phyloP scores from a whole-genome alignment of 306 rosid species.

The Trifolium pratense region DNA sequence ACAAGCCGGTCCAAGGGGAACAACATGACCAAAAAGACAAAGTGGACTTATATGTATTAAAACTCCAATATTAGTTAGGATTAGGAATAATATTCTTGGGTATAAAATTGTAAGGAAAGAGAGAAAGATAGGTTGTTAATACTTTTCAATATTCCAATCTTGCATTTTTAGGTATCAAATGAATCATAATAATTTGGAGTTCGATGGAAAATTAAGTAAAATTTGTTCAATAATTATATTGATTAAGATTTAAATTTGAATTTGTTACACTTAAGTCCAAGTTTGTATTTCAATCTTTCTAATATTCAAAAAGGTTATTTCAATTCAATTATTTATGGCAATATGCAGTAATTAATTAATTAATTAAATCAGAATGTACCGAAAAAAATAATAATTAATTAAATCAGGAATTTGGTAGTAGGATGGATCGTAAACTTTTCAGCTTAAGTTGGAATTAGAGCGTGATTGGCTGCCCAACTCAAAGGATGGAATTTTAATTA shows the following conservation, averaged over 20 bases:
- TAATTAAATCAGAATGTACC: no score
- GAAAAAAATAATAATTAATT: no score
- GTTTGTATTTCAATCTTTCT: conserved; percentile 40
- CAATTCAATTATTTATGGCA: conserved; percentile 45
- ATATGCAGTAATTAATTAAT: conserved; percentile 21
- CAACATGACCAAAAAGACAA: conserved; percentile 50
- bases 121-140: conserved; percentile 9
- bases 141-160: conserved; percentile 49
- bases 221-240: no score
- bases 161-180: background rate
- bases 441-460: conserved; percentile 46
- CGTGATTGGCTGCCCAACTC: conserved; percentile 49
- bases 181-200: no score
- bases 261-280: no score
- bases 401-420: conserved; percentile 31
- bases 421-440: conserved; percentile 45
- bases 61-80: conserved; percentile 33
- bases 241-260: no score
- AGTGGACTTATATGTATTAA: conserved; percentile 10
- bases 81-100: conserved; percentile 47
- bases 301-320: conserved; percentile 41
- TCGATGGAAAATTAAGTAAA: no score
- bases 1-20: conserved; percentile 43
- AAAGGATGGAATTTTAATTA: background rate
- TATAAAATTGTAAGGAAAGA: conserved; percentile 25